These are phyloP conservation scores for Berberis vulgaris DNA, from an alignment of 164 flowering plant genomes.

Conservation along the genomic window DNA sequence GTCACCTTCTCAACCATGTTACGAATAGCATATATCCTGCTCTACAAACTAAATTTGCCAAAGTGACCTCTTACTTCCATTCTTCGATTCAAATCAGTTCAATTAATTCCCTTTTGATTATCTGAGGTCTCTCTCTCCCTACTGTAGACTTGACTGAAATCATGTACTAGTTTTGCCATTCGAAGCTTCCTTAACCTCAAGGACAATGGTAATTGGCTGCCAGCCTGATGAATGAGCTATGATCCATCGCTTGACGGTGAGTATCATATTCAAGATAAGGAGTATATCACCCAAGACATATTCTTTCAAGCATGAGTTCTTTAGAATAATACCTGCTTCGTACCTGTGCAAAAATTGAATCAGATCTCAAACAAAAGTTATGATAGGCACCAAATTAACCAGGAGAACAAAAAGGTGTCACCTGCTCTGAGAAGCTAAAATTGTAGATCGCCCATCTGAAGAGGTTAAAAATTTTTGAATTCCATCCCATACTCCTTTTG, in stretches of 20 bases:
- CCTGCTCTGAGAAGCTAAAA: slow-evolving; percentile 73
- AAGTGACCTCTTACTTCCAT: no score
- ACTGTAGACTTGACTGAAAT: no score
- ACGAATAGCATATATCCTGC: no score
- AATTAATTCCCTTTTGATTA: no score
- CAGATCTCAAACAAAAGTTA: background rate
- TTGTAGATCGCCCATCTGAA: slow-evolving; percentile 27
- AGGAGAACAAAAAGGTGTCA: slow-evolving; percentile 7
- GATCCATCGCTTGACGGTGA: background rate
- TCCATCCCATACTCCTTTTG: slow-evolving; percentile 58
- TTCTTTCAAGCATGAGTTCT: slow-evolving; percentile 45
- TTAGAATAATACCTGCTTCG: slow-evolving; percentile 63
- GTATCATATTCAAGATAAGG: slow-evolving; percentile 18
- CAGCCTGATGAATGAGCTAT: slow-evolving; percentile 1
- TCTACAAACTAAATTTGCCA: no score
- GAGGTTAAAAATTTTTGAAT: background rate
- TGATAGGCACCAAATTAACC: background rate
- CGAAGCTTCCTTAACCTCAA: no score
- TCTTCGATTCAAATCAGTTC: no score
- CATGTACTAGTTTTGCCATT: no score
- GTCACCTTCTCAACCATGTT: no score
- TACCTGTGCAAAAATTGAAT: slow-evolving; percentile 33
- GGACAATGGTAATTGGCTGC: background rate
- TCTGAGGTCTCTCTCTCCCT: no score
- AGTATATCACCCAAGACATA: slow-evolving; percentile 63